Conservation (phyloP, 73 alveolate genomes). For the Paraurostyla sp. region DNA sequence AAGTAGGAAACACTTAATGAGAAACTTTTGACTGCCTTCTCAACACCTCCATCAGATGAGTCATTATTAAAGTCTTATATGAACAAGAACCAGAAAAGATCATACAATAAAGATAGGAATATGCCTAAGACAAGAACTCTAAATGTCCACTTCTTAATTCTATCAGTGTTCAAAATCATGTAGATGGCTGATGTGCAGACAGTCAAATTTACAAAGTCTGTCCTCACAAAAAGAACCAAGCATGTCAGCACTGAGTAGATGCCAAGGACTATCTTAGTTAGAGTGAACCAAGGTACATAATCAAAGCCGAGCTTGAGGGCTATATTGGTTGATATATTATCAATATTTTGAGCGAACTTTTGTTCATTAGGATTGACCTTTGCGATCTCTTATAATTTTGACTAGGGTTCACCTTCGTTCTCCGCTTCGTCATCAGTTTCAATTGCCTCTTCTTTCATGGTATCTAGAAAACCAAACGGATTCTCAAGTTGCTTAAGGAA, state of each 20-base stretch:
- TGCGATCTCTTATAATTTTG: neutral
- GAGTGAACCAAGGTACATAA: slow-evolving; percentile 67
- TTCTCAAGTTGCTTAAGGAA: slow-evolving; percentile 65
- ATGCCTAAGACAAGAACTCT: slow-evolving; percentile 49
- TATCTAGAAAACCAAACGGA: slow-evolving; percentile 78
- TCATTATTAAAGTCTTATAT: neutral
- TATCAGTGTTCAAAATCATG: slow-evolving; percentile 55
- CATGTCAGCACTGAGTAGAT: slow-evolving; percentile 54
- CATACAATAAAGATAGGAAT: slow-evolving; percentile 28
- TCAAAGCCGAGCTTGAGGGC: slow-evolving; percentile 57
- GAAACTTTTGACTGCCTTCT: slow-evolving; percentile 51
- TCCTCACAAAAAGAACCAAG: slow-evolving; percentile 33
- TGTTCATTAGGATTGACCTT: slow-evolving; percentile 7
- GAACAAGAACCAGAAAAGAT: slow-evolving; percentile 33
- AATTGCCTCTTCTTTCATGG: slow-evolving; percentile 13
- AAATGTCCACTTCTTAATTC: slow-evolving; percentile 63
- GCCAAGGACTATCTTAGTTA: slow-evolving; percentile 44
- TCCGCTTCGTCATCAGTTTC: slow-evolving; percentile 44
- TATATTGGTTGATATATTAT: slow-evolving; percentile 22
- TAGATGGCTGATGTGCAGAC: slow-evolving; percentile 48
- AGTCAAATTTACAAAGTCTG: slow-evolving; percentile 63
- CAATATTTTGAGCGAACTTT: slow-evolving; percentile 17
- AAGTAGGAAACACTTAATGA: slow-evolving; percentile 54
- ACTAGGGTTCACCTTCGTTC: slow-evolving; percentile 8
- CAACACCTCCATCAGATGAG: slow-evolving; percentile 54